Base-by-base conservation (phyloP, 371 early-diverging fungal species). In the Nematocida minor region DNA sequence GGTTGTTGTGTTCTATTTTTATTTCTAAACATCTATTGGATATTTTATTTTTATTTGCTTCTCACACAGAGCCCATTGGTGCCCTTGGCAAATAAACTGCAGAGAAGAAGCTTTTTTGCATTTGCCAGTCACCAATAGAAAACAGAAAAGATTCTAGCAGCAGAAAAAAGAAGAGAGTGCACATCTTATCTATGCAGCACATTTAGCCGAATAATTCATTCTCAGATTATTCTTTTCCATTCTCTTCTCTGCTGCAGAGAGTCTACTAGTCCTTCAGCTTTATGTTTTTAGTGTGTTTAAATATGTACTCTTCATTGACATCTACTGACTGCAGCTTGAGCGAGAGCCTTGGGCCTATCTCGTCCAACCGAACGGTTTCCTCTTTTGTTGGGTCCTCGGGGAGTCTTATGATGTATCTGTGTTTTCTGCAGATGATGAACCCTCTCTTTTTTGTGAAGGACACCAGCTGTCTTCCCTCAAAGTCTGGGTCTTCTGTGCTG, bases 401-500 rank as follows among this genome's bases (percentile, higher is more conserved):
- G 25, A 60, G 54, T 46, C 77, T 6, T 6, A 74, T 51, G 31
- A 74, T 74, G 54, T 74, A 74, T 48, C 77, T 20, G 77, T 74
- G 77, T 53, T 74, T 74, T 31, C 77, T 63, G 22, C 77, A 60
- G 3, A 74, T 47, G 38, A 74, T 74, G 36, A 74, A 74, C 31
- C 77, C 77, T 63, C 77, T 49, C 40, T 74, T 74, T 34, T 74
- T 74, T 27, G 77, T 74, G 49, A 74, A 74, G 46, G 77, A 74
- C 31, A 74, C 77, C 16, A 74, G 16, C 55, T 74, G 77, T 16
- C 77, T 44, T 11, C 77, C 77, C 34, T 62, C 77, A 74, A 74
- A 74, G 31, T 62, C 77, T 22, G 77, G 77, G 7, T 63, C 31
- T 60, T 74, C 77, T 4, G 27, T 55, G 20, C 41, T 34, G 55